phyloP scores from a whole-genome alignment of 2,329 filamentous ascomycete genomes.

The Leptographium radiaticola region DNA sequence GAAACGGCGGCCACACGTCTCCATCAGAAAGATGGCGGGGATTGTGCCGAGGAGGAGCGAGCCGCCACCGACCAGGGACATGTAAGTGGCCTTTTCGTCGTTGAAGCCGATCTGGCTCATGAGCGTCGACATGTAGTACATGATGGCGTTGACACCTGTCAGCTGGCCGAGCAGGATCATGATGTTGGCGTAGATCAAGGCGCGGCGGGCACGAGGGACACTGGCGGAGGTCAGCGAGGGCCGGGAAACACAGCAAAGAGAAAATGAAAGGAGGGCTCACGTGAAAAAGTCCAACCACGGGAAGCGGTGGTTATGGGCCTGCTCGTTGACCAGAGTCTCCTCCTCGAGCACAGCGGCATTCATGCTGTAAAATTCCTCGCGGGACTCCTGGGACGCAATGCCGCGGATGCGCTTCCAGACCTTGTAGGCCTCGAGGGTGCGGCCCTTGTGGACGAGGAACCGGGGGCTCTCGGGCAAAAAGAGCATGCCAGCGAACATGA shows the following conservation, averaged over 20 bases:
- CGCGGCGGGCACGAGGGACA: slow-evolving; percentile 50
- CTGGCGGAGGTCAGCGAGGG: not conserved
- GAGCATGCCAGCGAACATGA: slow-evolving; percentile 47
- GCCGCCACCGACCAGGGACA: slow-evolving; percentile 61
- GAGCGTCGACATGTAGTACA: slow-evolving; percentile 59
- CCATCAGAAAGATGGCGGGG: slow-evolving; percentile 58
- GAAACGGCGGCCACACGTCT: slow-evolving; percentile 58
- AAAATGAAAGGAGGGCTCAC: not conserved
- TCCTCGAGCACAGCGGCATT: slow-evolving; percentile 46
- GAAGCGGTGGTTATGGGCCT: slow-evolving; percentile 40
- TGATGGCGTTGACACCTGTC: slow-evolving; percentile 56
- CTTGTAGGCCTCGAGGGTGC: slow-evolving; percentile 44
- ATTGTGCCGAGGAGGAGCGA: slow-evolving; percentile 54
- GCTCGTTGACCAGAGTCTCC: slow-evolving; percentile 37
- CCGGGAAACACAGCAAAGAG: not conserved
- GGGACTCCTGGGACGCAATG: slow-evolving; percentile 38
- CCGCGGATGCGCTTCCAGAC: slow-evolving; percentile 65
- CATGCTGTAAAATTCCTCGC: slow-evolving; percentile 62
- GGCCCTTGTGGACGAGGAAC: slow-evolving; percentile 56
- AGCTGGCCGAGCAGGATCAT: slow-evolving; percentile 61
- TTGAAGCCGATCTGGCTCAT: slow-evolving; percentile 58
- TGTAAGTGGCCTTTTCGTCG: slow-evolving; percentile 50
- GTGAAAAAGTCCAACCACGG: slow-evolving; percentile 66
- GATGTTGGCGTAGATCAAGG: slow-evolving; percentile 53
- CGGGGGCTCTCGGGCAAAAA: slow-evolving; percentile 52